Conservation (phyloP, 352 stramenopile species). For the Thalassiosira exigua region DNA sequence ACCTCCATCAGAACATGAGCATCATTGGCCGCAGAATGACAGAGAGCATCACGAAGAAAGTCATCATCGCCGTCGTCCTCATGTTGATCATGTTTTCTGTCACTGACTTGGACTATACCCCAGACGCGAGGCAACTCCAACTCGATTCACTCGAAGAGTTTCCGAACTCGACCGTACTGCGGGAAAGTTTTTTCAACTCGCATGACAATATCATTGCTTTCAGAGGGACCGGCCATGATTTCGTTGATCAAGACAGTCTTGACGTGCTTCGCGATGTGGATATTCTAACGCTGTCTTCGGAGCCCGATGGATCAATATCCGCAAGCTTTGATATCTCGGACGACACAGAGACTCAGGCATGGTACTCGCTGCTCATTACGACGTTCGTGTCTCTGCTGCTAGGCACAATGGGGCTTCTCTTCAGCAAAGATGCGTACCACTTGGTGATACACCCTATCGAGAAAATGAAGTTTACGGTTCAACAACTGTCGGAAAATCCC, state of each 20-base stretch:
- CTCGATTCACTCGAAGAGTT: constrained; percentile 85
- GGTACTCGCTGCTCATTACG: constrained; percentile 89
- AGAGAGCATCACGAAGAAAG: constrained; percentile 81
- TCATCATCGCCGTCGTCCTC: constrained; percentile 90
- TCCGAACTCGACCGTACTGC: constrained; percentile 82
- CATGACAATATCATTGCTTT: constrained; percentile 63
- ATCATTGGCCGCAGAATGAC: constrained; percentile 90
- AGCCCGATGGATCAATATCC: constrained; percentile 83
- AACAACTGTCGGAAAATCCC: constrained; percentile 89
- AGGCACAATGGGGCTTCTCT: constrained; percentile 82
- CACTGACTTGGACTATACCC: constrained; percentile 87
- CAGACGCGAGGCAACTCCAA: constrained; percentile 88
- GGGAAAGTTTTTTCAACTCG: constrained; percentile 47
- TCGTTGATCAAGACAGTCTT: constrained; percentile 68
- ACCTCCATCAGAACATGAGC: constrained; percentile 78
- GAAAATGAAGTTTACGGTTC: constrained; percentile 90
- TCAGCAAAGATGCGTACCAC: constrained; percentile 87
- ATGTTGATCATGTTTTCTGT: constrained; percentile 89
- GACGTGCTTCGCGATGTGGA: constrained; percentile 81
- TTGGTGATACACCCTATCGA: constrained; percentile 91
- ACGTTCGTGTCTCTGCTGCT: constrained; percentile 89
- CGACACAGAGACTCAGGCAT: constrained; percentile 69
- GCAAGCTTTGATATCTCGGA: constrained; percentile 89
- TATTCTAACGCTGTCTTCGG: constrained; percentile 72
- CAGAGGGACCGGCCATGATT: constrained; percentile 41